phyloP scores from a whole-genome alignment of 192 early-diverging fungal species.

The Phlyctochytrium bullatum region DNA sequence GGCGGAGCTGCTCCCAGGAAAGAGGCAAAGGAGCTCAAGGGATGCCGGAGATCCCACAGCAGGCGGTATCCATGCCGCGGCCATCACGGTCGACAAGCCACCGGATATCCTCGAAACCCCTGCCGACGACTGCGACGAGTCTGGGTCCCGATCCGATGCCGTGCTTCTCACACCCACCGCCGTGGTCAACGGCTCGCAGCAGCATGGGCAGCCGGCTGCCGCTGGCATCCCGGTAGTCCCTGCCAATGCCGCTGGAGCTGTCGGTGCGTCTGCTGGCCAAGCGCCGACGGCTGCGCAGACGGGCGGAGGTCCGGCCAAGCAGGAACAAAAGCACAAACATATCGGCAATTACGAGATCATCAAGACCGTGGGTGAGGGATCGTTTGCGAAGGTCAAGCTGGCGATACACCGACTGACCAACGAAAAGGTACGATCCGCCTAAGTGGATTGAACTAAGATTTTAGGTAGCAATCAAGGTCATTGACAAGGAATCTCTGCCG shows the following conservation, averaged over 20 bases:
- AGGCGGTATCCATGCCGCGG: no score
- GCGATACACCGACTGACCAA: slow-evolving; percentile 57
- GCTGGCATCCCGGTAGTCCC: no score
- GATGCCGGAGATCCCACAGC: no score
- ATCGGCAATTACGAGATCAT: slow-evolving; percentile 63
- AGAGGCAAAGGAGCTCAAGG: no score
- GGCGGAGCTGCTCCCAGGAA: no score
- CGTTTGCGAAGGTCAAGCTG: slow-evolving; percentile 61
- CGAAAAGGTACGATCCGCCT: slow-evolving; percentile 43
- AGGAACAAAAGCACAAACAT: slow-evolving; percentile 37
- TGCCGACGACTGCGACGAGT: background rate
- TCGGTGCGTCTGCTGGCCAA: no score
- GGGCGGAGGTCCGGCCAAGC: no score
- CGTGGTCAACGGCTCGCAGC: background rate
- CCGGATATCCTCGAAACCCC: no score
- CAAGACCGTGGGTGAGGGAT: slow-evolving; percentile 59
- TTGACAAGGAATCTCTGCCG: slow-evolving; percentile 60
- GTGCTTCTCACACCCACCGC: background rate
- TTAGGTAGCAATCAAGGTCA: slow-evolving; percentile 62
- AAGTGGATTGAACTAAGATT: background rate
- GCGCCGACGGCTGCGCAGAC: no score
- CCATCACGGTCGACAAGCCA: no score
- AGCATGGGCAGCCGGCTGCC: no score
- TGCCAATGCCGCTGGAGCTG: no score
- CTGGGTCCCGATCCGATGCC: background rate